Evolutionary conservation across 2,329 filamentous ascomycete genomes (phyloP).

Genomic region (Purpureocillium takamizusanense): DNA sequence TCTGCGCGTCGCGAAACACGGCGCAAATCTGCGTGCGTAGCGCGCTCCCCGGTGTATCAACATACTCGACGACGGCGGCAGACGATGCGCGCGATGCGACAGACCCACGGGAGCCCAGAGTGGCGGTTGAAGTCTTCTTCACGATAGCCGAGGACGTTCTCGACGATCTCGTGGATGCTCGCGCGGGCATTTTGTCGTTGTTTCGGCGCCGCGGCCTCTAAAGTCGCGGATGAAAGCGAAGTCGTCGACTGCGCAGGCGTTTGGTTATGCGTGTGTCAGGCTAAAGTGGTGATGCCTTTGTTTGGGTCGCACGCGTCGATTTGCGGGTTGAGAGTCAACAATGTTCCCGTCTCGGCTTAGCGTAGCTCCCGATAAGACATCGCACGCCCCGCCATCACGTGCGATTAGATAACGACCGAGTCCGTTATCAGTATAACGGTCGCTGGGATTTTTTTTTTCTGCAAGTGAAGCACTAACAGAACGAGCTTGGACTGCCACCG

Average conservation of each 20-base stretch:
- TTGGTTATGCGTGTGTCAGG: constrained; percentile 1
- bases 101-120: constrained; percentile 31
- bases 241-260: not conserved
- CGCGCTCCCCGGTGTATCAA: constrained; percentile 61
- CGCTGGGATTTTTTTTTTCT: no score
- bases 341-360: constrained; percentile 21
- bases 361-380: not conserved
- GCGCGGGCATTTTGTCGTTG: constrained; percentile 35
- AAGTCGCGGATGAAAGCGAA: no score
- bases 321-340: constrained; percentile 20
- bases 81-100: constrained; percentile 38
- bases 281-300: constrained; percentile 9
- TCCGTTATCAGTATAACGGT: no score
- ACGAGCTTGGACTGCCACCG: no score
- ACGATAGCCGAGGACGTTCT: constrained; percentile 33
- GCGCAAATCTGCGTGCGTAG: constrained; percentile 66
- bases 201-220: not conserved
- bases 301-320: constrained; percentile 17
- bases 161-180: constrained; percentile 36
- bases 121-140: constrained; percentile 28
- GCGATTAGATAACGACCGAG: constrained; percentile 15
- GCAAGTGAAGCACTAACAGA: no score
- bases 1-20: constrained; percentile 75
- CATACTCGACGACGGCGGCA: constrained; percentile 58
- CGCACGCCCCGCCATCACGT: constrained; percentile 20